Evolutionary conservation across 2,329 filamentous ascomycete species (phyloP).

Genomic region (Arthrobotrys pseudoclavata): DNA sequence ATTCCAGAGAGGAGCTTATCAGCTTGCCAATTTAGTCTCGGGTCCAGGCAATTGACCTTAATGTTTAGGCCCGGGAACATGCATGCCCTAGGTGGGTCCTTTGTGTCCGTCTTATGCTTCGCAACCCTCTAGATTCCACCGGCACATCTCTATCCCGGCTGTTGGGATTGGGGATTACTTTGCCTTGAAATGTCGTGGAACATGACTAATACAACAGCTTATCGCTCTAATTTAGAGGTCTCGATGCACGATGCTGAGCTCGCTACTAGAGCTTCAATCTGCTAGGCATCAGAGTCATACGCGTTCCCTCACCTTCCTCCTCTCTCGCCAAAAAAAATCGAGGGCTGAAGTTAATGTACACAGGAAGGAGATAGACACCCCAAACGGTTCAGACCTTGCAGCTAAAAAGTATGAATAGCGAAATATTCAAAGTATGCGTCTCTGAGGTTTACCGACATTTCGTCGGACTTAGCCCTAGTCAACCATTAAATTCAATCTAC

Average conservation of each 20-base stretch:
- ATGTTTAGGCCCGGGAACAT: background rate
- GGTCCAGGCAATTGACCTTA: background rate
- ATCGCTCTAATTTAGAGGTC: background rate
- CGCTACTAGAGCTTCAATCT: background rate
- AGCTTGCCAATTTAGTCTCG: background rate
- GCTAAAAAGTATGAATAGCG: background rate
- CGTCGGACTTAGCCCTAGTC: background rate
- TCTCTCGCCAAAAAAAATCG: background rate
- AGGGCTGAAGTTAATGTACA: background rate
- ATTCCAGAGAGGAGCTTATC: background rate
- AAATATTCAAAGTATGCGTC: background rate
- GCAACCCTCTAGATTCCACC: background rate
- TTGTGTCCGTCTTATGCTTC: background rate
- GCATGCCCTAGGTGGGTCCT: too few relatives aligned
- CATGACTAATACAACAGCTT: constrained; percentile 6
- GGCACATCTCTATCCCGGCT: constrained; percentile 12
- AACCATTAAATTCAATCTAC: constrained; percentile 1
- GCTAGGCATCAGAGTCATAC: background rate
- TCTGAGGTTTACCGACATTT: background rate
- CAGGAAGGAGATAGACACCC: background rate
- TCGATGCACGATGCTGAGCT: background rate
- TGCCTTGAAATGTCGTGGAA: background rate
- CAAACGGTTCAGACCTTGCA: background rate
- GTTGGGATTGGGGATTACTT: background rate
- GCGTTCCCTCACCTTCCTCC: constrained; percentile 7